A percentile compares a stretch with the other conserved stretches of the same genome.
Conservation (phyloP, 345 rosid genomes). For the Heritiera littoralis region DNA sequence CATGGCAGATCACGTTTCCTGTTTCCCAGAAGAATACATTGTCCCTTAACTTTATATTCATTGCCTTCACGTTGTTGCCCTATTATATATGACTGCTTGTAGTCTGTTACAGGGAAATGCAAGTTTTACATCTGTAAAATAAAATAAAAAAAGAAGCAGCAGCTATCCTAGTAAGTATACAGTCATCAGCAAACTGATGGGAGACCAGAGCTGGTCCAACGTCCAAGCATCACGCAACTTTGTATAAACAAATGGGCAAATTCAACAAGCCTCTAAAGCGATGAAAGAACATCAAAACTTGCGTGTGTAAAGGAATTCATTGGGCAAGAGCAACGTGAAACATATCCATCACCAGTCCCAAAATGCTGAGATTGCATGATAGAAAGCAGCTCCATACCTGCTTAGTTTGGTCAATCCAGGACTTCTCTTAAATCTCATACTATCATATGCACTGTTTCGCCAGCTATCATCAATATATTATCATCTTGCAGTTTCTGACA, state of each 20-base stretch:
- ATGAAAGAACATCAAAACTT: background rate
- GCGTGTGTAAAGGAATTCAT: too few relatives aligned
- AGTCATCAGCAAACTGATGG: background rate
- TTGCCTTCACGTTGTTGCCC: too few relatives aligned
- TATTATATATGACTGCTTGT: too few relatives aligned
- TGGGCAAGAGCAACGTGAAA: background rate
- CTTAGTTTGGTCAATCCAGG: conserved; percentile 6
- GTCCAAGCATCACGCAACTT: background rate
- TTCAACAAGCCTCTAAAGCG: background rate
- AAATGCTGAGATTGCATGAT: background rate
- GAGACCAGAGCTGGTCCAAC: background rate
- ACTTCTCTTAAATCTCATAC: conserved; percentile 32
- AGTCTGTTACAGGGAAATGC: too few relatives aligned
- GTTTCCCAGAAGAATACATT: too few relatives aligned
- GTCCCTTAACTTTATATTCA: too few relatives aligned
- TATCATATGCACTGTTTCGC: conserved; percentile 71
- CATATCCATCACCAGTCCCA: background rate
- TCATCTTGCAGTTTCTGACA: conserved; percentile 87
- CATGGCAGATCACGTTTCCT: background rate
- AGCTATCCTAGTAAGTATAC: background rate
- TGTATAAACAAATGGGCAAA: background rate
- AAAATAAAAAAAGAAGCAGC: too few relatives aligned
- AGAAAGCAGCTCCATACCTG: conserved; percentile 16
- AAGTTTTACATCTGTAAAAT: background rate
- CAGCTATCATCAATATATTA: conserved; percentile 87